These are phyloP conservation scores for Narthecium ossifragum DNA, from an alignment of 106 monocot species.

Conservation along the genomic window DNA sequence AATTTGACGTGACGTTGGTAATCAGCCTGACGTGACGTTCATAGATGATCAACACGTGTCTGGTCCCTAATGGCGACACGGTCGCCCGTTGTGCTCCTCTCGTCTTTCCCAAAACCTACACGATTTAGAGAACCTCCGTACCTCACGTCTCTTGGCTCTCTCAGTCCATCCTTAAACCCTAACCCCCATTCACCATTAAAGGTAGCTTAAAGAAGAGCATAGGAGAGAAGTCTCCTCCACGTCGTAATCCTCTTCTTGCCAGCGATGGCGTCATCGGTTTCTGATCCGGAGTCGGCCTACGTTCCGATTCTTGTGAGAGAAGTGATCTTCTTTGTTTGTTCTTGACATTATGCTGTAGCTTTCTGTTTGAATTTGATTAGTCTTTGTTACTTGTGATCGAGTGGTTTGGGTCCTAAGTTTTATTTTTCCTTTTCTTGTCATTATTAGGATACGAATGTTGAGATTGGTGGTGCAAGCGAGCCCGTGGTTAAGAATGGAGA, in stretches of 20 bases:
- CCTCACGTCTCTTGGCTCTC: too few relatives aligned
- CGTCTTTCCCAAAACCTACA: background rate
- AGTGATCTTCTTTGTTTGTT: background rate
- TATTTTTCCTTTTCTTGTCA: background rate
- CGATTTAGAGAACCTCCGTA: too few relatives aligned
- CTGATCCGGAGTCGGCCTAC: constrained; percentile 30
- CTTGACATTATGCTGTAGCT: background rate
- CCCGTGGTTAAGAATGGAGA: constrained; percentile 24
- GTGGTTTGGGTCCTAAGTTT: constrained; percentile 1
- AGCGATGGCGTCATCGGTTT: constrained; percentile 8
- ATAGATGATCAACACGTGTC: too few relatives aligned
- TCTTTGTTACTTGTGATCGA: background rate
- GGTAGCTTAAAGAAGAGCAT: background rate
- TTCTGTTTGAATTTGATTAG: background rate
- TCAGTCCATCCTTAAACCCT: too few relatives aligned
- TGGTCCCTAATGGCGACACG: background rate
- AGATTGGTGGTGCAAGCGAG: constrained; percentile 29
- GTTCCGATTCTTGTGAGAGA: background rate
- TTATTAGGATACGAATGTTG: constrained; percentile 14
- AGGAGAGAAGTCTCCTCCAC: background rate
- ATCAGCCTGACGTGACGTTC: too few relatives aligned
- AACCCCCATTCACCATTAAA: too few relatives aligned
- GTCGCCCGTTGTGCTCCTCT: background rate
- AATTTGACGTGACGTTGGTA: too few relatives aligned
- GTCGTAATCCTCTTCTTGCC: too few relatives aligned